Evolutionary conservation across 2,329 filamentous ascomycete species (phyloP).

Genomic region (Sclerotiophoma versabilis): DNA sequence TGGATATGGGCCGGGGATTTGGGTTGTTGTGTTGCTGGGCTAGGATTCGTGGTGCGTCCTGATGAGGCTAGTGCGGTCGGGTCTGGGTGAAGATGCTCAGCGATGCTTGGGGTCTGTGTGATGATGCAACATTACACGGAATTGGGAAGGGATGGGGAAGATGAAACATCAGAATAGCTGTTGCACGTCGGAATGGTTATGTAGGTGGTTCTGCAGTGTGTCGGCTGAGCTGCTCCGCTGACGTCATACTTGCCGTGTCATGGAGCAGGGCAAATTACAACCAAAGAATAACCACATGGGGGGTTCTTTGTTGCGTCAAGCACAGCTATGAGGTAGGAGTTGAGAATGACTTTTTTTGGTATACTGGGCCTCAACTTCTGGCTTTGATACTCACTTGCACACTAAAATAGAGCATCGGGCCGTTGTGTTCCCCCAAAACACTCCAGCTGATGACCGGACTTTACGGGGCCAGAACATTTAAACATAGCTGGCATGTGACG

Average conservation of each 20-base stretch:
- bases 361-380: too few relatives aligned
- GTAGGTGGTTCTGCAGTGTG: slow-evolving; percentile 2
- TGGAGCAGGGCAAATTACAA: slow-evolving; percentile 12
- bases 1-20: background rate
- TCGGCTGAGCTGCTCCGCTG: slow-evolving; percentile 16
- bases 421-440: too few relatives aligned
- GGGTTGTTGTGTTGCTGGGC: background rate
- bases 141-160: background rate
- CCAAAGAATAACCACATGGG: too few relatives aligned
- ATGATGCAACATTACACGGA: background rate
- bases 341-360: too few relatives aligned
- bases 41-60: background rate
- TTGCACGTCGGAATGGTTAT: background rate
- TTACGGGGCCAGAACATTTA: too few relatives aligned
- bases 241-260: slow-evolving; percentile 26
- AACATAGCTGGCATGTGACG: too few relatives aligned
- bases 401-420: too few relatives aligned
- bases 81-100: background rate
- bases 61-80: background rate
- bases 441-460: too few relatives aligned
- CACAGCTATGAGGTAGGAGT: too few relatives aligned
- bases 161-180: background rate
- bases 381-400: too few relatives aligned
- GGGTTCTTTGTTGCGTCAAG: too few relatives aligned
- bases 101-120: background rate